These are phyloP conservation scores for Primulina eburnea DNA, from an alignment of 257 asterid species.

Conservation along the genomic window DNA sequence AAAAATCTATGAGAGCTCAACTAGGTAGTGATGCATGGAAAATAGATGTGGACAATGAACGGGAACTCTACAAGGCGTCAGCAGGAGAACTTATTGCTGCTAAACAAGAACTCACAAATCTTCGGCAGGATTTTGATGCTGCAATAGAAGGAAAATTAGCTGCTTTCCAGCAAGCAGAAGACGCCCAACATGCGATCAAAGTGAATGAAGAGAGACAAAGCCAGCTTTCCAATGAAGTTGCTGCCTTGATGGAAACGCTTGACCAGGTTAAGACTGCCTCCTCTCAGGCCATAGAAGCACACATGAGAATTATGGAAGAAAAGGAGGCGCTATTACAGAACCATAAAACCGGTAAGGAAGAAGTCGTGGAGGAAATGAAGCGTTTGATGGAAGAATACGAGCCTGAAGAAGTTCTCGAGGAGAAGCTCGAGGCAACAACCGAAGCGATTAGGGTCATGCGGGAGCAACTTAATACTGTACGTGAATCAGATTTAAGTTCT, in stretches of 20 bases:
- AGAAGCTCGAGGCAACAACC: constrained; percentile 55
- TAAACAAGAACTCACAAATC: constrained; percentile 54
- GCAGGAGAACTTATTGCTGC: constrained; percentile 47
- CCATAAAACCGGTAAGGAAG: constrained; percentile 39
- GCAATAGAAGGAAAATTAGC: constrained; percentile 43
- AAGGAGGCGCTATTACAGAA: constrained; percentile 40
- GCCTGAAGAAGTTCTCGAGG: constrained; percentile 39
- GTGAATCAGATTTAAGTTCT: constrained; percentile 38
- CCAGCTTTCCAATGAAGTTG: constrained; percentile 53
- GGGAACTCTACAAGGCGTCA: constrained; percentile 53
- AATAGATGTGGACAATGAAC: constrained; percentile 45
- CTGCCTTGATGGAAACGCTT: constrained; percentile 33
- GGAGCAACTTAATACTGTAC: constrained; percentile 48
- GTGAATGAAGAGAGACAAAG: constrained; percentile 38
- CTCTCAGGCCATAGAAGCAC: constrained; percentile 48
- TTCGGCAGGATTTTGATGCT: constrained; percentile 53
- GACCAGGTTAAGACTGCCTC: constrained; percentile 46
- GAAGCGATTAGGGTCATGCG: constrained; percentile 50
- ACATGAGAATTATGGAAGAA: constrained; percentile 38
- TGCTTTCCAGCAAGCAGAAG: constrained; percentile 57
- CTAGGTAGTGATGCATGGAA: constrained; percentile 50
- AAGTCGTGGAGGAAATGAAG: constrained; percentile 36
- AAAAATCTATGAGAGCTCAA: constrained; percentile 35
- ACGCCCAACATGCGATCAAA: constrained; percentile 41
- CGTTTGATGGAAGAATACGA: constrained; percentile 39